Evolutionary conservation across 2,329 filamentous ascomycete species (phyloP).

Genomic region (Colletotrichum sp.): DNA sequence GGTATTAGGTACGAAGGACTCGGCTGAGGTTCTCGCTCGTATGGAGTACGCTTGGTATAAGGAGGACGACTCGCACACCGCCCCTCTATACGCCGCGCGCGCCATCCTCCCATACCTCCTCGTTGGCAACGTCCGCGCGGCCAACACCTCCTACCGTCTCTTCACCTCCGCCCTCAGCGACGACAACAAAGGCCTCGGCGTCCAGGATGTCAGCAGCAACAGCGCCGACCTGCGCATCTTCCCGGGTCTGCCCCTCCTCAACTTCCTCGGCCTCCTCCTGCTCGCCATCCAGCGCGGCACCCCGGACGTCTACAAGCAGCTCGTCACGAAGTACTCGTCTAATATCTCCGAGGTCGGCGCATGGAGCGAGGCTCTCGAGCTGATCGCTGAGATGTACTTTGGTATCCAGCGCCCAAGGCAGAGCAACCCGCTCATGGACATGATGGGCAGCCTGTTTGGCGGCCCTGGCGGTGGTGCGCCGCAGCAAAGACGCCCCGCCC

Average conservation of each 20-base stretch:
- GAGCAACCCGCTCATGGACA: slow-evolving; percentile 92
- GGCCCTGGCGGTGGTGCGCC: slow-evolving; percentile 63
- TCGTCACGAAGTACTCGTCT: slow-evolving; percentile 80
- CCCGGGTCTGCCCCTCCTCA: slow-evolving; percentile 89
- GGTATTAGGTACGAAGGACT: slow-evolving; percentile 86
- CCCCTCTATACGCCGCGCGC: slow-evolving; percentile 83
- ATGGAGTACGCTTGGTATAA: slow-evolving; percentile 96
- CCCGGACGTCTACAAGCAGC: slow-evolving; percentile 79
- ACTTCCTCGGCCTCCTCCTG: slow-evolving; percentile 87
- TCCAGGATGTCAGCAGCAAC: slow-evolving; percentile 81
- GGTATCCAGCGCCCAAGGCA: slow-evolving; percentile 86
- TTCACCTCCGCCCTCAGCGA: slow-evolving; percentile 47
- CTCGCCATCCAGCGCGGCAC: slow-evolving; percentile 81
- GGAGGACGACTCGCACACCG: slow-evolving; percentile 85
- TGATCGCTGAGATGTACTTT: slow-evolving; percentile 97
- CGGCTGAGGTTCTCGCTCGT: slow-evolving; percentile 76
- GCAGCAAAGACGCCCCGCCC: slow-evolving; percentile 44
- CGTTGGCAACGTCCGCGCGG: slow-evolving; percentile 87
- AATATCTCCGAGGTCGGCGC: slow-evolving; percentile 78
- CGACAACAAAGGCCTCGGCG: slow-evolving; percentile 60
- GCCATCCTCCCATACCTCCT: slow-evolving; percentile 91
- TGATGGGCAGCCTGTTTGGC: slow-evolving; percentile 96
- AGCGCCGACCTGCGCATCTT: slow-evolving; percentile 81
- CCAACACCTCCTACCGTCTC: slow-evolving; percentile 80
- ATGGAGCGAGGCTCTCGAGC: slow-evolving; percentile 84